These are phyloP conservation scores for Globisporangium spiculum DNA, from an alignment of 352 stramenopile genomes.

Conservation along the genomic window DNA sequence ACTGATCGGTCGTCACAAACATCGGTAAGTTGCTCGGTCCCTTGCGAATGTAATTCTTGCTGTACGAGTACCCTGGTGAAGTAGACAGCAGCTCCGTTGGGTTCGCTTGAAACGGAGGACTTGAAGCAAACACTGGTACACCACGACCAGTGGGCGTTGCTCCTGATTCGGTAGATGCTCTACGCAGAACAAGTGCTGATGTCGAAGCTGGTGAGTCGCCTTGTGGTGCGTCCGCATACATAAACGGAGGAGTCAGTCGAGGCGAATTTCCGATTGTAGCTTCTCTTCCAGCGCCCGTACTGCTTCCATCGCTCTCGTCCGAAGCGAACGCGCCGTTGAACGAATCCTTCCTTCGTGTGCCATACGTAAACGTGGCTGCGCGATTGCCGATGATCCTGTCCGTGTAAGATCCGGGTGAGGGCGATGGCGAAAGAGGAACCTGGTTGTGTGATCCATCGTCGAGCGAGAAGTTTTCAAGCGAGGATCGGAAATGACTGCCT, in stretches of 20 bases:
- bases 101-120: conserved; percentile 67
- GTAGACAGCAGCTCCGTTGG: conserved; percentile 67
- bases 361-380: conserved; percentile 12
- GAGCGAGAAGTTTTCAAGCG: conserved; percentile 69
- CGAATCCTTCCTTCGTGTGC: conserved; percentile 33
- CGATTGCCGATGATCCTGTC: neutral
- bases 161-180: conserved; percentile 14
- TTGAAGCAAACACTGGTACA: conserved; percentile 38
- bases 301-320: conserved; percentile 20
- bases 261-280: conserved; percentile 21
- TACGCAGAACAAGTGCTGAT: conserved; percentile 23
- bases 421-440: conserved; percentile 11
- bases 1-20: conserved; percentile 57
- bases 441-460: conserved; percentile 26
- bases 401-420: conserved; percentile 14
- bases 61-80: conserved; percentile 71
- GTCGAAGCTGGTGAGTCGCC: conserved; percentile 12
- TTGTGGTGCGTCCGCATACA: conserved; percentile 9
- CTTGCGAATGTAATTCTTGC: conserved; percentile 57
- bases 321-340: conserved; percentile 44
- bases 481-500: conserved; percentile 32
- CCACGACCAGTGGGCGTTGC: conserved; percentile 7
- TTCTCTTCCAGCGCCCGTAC: neutral
- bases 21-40: conserved; percentile 43
- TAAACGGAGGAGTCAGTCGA: conserved; percentile 37